A percentile compares a stretch with the other conserved stretches of the same genome.
Conservation (phyloP, 148 eudicot genomes). For the Rhododendron vialii region DNA sequence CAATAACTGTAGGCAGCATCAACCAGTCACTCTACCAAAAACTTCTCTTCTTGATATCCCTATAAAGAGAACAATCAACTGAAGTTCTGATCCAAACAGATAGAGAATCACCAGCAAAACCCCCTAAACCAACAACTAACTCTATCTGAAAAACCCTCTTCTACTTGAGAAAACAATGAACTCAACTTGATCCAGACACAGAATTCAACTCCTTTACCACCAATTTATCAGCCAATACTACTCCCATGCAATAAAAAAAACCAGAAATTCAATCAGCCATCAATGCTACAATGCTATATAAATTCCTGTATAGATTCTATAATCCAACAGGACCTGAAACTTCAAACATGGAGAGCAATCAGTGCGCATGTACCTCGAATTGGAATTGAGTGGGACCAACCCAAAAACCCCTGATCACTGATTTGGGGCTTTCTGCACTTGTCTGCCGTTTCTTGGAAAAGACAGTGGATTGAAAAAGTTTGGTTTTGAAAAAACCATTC, state of each 20-base stretch:
- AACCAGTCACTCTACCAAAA: not conserved
- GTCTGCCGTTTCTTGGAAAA: constrained; percentile 3
- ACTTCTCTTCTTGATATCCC: constrained; percentile 7
- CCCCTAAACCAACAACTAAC: constrained; percentile 1
- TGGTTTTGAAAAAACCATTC: constrained; percentile 6
- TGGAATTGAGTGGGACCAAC: not conserved
- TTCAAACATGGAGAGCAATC: not conserved
- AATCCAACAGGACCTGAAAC: not conserved
- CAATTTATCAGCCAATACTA: constrained; percentile 3
- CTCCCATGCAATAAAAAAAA: not conserved
- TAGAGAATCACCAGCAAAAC: constrained; percentile 6
- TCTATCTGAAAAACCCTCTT: constrained; percentile 3
- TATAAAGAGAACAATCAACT: not conserved
- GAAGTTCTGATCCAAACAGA: not conserved
- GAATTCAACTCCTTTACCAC: not conserved
- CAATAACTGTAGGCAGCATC: not conserved
- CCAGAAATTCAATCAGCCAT: not conserved
- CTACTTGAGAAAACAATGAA: not conserved
- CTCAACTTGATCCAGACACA: not conserved
- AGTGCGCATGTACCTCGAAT: constrained; percentile 3
- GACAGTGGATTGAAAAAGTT: not conserved
- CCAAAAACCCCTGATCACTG: not conserved
- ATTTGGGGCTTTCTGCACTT: constrained; percentile 2
- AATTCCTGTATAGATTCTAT: not conserved
- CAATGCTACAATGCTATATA: not conserved